These are phyloP conservation scores for Russula sp. DNA, from an alignment of 768 basidiomycete genomes.

Conservation along the genomic window DNA sequence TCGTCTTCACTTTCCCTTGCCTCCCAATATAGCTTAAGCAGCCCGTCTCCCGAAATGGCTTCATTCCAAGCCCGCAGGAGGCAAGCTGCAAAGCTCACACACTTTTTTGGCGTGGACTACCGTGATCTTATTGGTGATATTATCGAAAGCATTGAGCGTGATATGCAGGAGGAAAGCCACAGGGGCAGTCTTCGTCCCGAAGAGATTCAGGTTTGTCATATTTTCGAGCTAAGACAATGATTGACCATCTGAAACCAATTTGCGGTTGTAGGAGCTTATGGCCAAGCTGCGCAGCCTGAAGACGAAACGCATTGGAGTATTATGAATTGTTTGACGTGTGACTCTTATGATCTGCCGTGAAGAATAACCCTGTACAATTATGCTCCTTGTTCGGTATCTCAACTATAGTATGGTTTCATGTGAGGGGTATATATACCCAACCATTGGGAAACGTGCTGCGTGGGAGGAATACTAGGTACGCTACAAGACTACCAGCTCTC, in stretches of 20 bases:
- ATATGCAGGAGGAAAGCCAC: constrained; percentile 59
- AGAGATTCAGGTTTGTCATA: constrained; percentile 60
- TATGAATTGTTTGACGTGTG: constrained; percentile 18
- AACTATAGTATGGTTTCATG: constrained; percentile 7
- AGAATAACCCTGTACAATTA: constrained; percentile 24
- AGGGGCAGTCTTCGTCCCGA: constrained; percentile 58
- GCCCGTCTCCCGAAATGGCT: constrained; percentile 39
- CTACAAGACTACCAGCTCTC: constrained; percentile 74
- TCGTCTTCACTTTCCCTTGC: constrained; percentile 55
- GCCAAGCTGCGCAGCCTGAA: constrained; percentile 50
- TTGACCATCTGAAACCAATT: constrained; percentile 5
- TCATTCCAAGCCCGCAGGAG: constrained; percentile 68
- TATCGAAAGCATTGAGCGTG: constrained; percentile 75
- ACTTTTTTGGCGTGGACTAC: constrained; percentile 87
- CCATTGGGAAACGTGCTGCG: neutral
- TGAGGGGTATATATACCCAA: constrained; percentile 3
- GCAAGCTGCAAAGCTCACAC: constrained; percentile 75
- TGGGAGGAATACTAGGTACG: neutral
- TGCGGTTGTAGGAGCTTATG: constrained; percentile 32
- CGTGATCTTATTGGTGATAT: constrained; percentile 70
- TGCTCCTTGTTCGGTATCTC: constrained; percentile 10
- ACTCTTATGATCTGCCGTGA: constrained; percentile 25
- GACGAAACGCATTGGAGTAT: constrained; percentile 39
- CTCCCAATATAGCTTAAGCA: constrained; percentile 42
- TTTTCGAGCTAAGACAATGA: neutral